Evolutionary conservation across 495 filamentous ascomycete genomes (phyloP).

Genomic region (Letharia lupina): DNA sequence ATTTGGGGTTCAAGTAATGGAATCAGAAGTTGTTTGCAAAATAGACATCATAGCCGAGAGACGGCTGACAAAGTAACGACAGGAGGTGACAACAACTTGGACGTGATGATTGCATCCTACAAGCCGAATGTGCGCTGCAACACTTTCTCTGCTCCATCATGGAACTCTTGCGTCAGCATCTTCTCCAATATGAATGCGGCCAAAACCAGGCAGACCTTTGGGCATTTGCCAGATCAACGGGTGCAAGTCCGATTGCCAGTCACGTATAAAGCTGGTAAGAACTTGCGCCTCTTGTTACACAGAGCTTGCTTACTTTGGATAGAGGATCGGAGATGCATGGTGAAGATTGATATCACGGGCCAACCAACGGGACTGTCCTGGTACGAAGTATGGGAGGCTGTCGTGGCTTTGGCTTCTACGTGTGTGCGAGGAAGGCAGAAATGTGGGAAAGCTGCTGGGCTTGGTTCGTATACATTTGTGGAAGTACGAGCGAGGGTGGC

Average conservation of each 20-base stretch:
- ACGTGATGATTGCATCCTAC: constrained; percentile 1
- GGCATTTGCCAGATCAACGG: background rate
- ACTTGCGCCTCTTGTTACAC: too few species aligned
- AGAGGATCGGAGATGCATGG: constrained; percentile 8
- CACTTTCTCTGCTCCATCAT: background rate
- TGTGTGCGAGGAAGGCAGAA: constrained; percentile 2
- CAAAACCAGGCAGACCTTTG: background rate
- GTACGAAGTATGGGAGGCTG: constrained; percentile 11
- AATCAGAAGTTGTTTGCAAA: too few species aligned
- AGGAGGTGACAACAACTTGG: constrained; percentile 10
- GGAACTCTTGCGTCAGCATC: background rate
- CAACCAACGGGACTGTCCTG: background rate
- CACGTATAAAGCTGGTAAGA: background rate
- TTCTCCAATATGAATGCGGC: background rate
- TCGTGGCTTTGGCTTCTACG: background rate
- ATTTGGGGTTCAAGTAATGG: background rate
- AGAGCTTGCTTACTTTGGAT: background rate
- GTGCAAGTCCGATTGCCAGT: background rate
- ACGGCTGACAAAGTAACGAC: background rate
- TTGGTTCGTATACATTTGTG: background rate
- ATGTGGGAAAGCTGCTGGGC: constrained; percentile 1
- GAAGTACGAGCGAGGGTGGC: background rate
- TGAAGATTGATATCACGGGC: background rate
- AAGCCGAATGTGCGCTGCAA: background rate
- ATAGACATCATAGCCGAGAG: too few species aligned